Base-by-base conservation (phyloP, 2,329 filamentous ascomycete species). In the Fusarium fracticaudum region DNA sequence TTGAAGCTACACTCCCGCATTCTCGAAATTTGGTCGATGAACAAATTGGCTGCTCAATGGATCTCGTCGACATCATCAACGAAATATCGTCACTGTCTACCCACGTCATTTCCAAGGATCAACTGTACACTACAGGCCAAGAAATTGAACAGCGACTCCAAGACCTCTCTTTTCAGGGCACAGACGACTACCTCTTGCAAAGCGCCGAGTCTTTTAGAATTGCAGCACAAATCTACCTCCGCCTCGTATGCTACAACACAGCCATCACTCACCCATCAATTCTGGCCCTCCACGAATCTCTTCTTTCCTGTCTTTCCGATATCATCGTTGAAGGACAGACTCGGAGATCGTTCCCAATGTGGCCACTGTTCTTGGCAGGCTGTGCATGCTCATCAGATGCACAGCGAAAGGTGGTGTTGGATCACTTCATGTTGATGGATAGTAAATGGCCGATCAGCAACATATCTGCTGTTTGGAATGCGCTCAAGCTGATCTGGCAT, bases 31-130 rank as follows among this genome's bases (percentile, higher is more conserved):
- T 72, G 5, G 55, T 78, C n/a, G 76, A 77, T 29, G 76, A 76
- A 20, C 76, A 76, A 4, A 74, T 78, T 13, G 76, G 76, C 3
- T 77, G 76, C 40, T 78, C 76, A 1, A 78, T 78, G 76, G 76
- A 77, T 41, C 54, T 77, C 22, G 76, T 77, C 31, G 74, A 77
- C 45, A 72, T 76, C 3, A 74, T 77, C 31, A 78, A 77, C 8
- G 66, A 76, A 26, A 73, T 77, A 44, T 77, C 73, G 17, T 65
- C 76, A 9, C 33, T 74, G 12, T 68, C 75, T 10, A 45, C 51
- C 14, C 29, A 37, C 11, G 53, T 53, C 6, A 50, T 67, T 3
- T 44, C 72, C 18, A 58, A 67, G 31, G 65, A 72, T 29, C 50
- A 72, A 4, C 45, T 72, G 6, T 45, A 69, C 22, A 31, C 33